Percentiles rank a stretch among this genome's conserved stretches.
Evolutionary conservation across 176 grass and related monocot species (phyloP).

Genomic region (Avena eriantha): DNA sequence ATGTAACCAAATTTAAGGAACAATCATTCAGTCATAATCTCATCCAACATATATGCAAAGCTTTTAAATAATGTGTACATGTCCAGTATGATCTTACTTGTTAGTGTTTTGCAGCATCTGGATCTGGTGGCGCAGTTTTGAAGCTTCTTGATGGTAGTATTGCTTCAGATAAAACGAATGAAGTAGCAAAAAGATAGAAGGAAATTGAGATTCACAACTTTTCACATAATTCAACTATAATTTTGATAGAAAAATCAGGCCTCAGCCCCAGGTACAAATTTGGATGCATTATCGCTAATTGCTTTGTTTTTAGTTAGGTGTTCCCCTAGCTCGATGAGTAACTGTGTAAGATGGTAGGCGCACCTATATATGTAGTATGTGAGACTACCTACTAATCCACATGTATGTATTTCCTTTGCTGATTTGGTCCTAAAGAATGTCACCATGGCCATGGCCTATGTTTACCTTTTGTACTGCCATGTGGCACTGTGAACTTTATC

Average conservation of each 20-base stretch:
- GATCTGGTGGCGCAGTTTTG: constrained; percentile 76
- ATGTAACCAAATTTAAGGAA: background rate
- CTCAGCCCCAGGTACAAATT: background rate
- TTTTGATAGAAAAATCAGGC: background rate
- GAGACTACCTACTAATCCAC: too few species aligned
- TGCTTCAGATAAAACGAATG: constrained; percentile 57
- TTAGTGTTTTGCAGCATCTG: constrained; percentile 90
- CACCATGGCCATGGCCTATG: too few species aligned
- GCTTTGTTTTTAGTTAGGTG: too few species aligned
- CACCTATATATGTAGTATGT: too few species aligned
- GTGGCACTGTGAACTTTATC: too few species aligned
- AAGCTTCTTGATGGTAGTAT: constrained; percentile 88
- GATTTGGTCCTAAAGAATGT: too few species aligned
- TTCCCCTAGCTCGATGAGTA: too few species aligned
- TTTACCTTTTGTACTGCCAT: too few species aligned
- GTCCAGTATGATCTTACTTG: constrained; percentile 54
- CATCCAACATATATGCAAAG: background rate
- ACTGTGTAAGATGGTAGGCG: too few species aligned
- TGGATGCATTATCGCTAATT: background rate
- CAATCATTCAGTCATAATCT: background rate
- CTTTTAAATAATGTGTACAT: background rate
- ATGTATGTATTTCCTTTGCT: too few species aligned
- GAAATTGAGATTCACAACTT: background rate
- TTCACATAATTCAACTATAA: background rate
- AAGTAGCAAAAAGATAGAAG: background rate